Percentiles rank a stretch among this genome's conserved stretches.
These are phyloP conservation scores for Orbilia javanica DNA, from an alignment of 2,329 filamentous ascomycete genomes.

Conservation along the genomic window DNA sequence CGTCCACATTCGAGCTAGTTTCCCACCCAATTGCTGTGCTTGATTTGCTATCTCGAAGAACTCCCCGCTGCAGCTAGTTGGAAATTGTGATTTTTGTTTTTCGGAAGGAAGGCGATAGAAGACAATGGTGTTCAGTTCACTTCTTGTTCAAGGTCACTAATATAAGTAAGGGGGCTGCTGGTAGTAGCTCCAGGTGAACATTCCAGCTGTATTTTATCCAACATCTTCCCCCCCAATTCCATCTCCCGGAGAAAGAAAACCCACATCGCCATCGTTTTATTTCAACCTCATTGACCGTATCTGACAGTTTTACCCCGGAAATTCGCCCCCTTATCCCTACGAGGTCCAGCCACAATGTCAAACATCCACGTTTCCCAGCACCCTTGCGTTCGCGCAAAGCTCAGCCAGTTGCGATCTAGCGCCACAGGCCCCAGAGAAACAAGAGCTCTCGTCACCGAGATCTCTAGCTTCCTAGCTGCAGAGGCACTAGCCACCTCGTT, in stretches of 20 bases:
- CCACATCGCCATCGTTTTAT: conserved; percentile 18
- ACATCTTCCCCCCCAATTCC: conserved; percentile 2
- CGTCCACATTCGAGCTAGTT: conserved; percentile 31
- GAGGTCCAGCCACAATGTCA: conserved; percentile 63
- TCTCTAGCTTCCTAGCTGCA: conserved; percentile 82
- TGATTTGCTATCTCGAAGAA: conserved; percentile 28
- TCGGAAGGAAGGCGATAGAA: conserved; percentile 27
- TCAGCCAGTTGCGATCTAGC: conserved; percentile 86
- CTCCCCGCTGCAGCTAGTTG: conserved; percentile 30
- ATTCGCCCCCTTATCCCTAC: background rate
- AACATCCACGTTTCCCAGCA: conserved; percentile 82
- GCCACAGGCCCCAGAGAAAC: conserved; percentile 79
- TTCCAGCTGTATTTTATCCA: conserved; percentile 9
- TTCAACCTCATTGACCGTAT: conserved; percentile 61
- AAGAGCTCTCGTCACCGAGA: conserved; percentile 85
- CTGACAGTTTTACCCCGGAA: background rate
- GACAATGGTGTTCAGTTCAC: conserved; percentile 10
- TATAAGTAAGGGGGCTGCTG: conserved; percentile 31
- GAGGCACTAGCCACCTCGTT: conserved; percentile 81
- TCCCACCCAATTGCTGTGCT: conserved; percentile 5
- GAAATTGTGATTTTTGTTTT: conserved; percentile 2
- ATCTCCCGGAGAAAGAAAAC: too few relatives aligned
- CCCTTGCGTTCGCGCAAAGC: conserved; percentile 87
- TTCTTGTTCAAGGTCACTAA: background rate
- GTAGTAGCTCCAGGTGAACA: conserved; percentile 15